Base-by-base conservation (phyloP, 805 yeast species). In the Komagataella phaffii region DNA sequence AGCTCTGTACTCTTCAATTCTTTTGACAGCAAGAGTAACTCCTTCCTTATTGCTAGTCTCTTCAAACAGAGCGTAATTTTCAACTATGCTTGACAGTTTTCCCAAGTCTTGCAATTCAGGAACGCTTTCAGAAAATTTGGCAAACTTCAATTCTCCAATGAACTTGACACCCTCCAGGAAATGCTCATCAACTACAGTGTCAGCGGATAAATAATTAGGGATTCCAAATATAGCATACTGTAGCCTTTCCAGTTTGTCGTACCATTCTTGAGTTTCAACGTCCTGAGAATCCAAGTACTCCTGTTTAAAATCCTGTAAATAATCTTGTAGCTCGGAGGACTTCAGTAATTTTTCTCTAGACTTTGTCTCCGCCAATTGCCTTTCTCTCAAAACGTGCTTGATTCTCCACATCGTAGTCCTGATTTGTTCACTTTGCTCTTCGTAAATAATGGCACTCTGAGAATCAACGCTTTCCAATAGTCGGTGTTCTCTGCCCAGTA, bases 171-270 rank as follows among this genome's bases (percentile, higher is more conserved):
- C 96, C 51, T 77, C 70, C 24, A 80, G 69, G 50, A 85, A 84
- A 53, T 73, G 70, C 49, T 73, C 68, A 60, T 84, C 85, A 12
- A 81, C 80, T 17, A 67, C 64, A 57, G 82, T 75, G 51, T 79
- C 79, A 52, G 76, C 82, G 48, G 80, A 72, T 52, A 77, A 70
- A 51, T 79, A 80, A 24, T 86, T 88, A 54, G 81, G 80, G 52
- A 89, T 85, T n/a, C 96, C 96, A 61, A 81, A 90, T 24, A 88
- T 64, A 0, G 95, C 90, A 58, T 74, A 79, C 64, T 87, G 95
- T 58, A 89, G 75, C 62, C 98, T 80, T 53, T 80, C 81, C 53
- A 90, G 71, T 60, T 80, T 80, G 51, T 81, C 88, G 61, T 79
- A 80, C 65, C 78, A 76, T 54, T 77, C 84, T 49, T 65, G 71